Conservation (phyloP, 2,329 filamentous ascomycete genomes). For the Microcera coccophila region DNA sequence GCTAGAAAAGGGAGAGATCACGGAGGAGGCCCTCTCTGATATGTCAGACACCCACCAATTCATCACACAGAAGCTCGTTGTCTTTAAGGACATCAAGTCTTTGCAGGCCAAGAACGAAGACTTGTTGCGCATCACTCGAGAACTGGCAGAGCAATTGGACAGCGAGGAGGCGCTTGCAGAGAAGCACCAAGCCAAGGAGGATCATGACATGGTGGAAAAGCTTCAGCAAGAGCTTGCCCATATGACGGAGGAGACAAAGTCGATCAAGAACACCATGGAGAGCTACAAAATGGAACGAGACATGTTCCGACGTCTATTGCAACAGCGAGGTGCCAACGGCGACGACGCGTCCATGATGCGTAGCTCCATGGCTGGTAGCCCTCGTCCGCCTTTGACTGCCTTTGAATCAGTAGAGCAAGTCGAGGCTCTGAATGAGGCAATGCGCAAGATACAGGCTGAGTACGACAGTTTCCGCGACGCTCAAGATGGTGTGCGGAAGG, state of each 20-base stretch:
- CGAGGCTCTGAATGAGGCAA: slow-evolving; percentile 65
- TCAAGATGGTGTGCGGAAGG: slow-evolving; percentile 72
- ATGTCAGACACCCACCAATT: slow-evolving; percentile 82
- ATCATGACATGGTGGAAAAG: slow-evolving; percentile 68
- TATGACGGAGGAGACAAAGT: slow-evolving; percentile 77
- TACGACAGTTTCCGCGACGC: slow-evolving; percentile 89
- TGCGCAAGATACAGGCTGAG: slow-evolving; percentile 84
- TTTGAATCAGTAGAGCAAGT: slow-evolving; percentile 55
- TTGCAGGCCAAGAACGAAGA: slow-evolving; percentile 86
- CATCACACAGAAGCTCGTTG: slow-evolving; percentile 83
- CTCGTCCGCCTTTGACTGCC: slow-evolving; percentile 53
- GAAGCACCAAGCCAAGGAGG: slow-evolving; percentile 59
- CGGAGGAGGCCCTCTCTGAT: slow-evolving; percentile 66
- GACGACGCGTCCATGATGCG: slow-evolving; percentile 69
- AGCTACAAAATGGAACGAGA: slow-evolving; percentile 94
- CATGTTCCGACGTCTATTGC: slow-evolving; percentile 93
- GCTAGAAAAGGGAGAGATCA: slow-evolving; percentile 70
- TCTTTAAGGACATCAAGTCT: slow-evolving; percentile 81
- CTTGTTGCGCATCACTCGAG: slow-evolving; percentile 74
- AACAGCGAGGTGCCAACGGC: slow-evolving; percentile 59
- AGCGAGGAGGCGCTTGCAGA: slow-evolving; percentile 75
- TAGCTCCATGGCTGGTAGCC: slow-evolving; percentile 59
- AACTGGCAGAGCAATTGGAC: slow-evolving; percentile 85
- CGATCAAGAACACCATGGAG: slow-evolving; percentile 78
- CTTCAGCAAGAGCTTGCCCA: slow-evolving; percentile 70